Conservation (phyloP, 768 basidiomycete genomes). For the Tricholomella constricta region DNA sequence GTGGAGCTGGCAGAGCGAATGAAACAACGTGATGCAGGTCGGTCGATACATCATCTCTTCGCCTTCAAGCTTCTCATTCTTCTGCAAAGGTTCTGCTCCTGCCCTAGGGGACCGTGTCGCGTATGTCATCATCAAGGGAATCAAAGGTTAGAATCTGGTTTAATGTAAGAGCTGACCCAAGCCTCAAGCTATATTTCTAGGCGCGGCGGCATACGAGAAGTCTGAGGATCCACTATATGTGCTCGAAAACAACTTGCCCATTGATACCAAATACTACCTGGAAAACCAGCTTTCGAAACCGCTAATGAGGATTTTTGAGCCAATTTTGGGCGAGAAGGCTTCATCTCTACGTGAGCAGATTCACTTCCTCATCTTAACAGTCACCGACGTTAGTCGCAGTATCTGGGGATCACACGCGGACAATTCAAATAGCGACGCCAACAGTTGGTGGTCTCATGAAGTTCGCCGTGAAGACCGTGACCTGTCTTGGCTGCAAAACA, state of each 20-base stretch:
- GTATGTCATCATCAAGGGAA: slow-evolving; percentile 97
- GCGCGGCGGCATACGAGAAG: slow-evolving; percentile 97
- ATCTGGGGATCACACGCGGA: slow-evolving; percentile 93
- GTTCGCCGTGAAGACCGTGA: slow-evolving; percentile 94
- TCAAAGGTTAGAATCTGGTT: slow-evolving; percentile 62
- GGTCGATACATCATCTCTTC: slow-evolving; percentile 12
- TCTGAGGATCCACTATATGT: slow-evolving; percentile 98
- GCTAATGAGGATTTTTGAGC: slow-evolving; percentile 96
- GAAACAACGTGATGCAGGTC: slow-evolving; percentile 92
- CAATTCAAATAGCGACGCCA: slow-evolving; percentile 95
- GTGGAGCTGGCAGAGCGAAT: slow-evolving; percentile 94
- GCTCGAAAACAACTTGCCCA: slow-evolving; percentile 95
- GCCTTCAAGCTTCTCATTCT: not conserved
- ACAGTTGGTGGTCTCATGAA: slow-evolving; percentile 98
- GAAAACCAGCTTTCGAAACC: slow-evolving; percentile 98
- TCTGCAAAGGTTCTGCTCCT: slow-evolving; percentile 80
- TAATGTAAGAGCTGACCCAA: not conserved
- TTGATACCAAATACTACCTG: slow-evolving; percentile 97
- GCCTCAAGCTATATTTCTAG: slow-evolving; percentile 35
- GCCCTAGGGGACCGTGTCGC: slow-evolving; percentile 98
- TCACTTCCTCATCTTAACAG: slow-evolving; percentile 6
- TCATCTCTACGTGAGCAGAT: slow-evolving; percentile 67
- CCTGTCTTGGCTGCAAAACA: slow-evolving; percentile 95
- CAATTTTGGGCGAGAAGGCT: slow-evolving; percentile 93
- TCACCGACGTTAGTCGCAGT: slow-evolving; percentile 49